Percentiles rank a stretch among this genome's conserved stretches.
These are phyloP conservation scores for Zygosaccharomyces pseudorouxii DNA, from an alignment of 805 yeast species.

Conservation along the genomic window DNA sequence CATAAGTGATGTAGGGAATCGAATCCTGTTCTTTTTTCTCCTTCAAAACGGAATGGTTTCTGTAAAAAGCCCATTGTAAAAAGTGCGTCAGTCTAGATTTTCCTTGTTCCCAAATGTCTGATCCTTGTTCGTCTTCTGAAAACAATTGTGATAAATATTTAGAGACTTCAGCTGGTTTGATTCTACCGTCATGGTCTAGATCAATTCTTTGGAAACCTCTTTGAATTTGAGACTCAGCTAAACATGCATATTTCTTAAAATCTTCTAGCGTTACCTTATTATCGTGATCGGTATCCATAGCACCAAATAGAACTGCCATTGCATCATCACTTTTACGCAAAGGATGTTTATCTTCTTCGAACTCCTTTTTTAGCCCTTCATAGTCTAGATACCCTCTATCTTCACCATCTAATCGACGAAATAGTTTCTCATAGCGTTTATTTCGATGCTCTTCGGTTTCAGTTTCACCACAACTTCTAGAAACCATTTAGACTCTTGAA, in stretches of 20 bases:
- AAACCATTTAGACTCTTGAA: constrained; percentile 5
- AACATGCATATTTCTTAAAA: constrained; percentile 57
- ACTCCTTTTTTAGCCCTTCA: constrained; percentile 37
- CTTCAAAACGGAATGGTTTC: constrained; percentile 1
- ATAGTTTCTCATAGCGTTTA: constrained; percentile 40
- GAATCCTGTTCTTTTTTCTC: constrained; percentile 13
- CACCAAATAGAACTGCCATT: constrained; percentile 49
- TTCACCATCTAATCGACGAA: constrained; percentile 41
- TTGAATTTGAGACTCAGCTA: constrained; percentile 67
- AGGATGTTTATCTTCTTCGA: constrained; percentile 54
- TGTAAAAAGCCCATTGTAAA: constrained; percentile 31
- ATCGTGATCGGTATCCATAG: constrained; percentile 57
- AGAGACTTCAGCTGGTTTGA: constrained; percentile 61
- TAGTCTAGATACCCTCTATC: constrained; percentile 38
- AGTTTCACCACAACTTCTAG: constrained; percentile 8
- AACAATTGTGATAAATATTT: constrained; percentile 57
- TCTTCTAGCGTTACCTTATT: constrained; percentile 56
- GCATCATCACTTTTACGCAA: constrained; percentile 57
- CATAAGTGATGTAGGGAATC: constrained; percentile 62
- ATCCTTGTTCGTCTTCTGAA: constrained; percentile 10
- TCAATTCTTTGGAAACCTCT: constrained; percentile 67
- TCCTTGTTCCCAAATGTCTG: constrained; percentile 4
- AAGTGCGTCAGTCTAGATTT: constrained; percentile 20
- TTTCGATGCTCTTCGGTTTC: constrained; percentile 31
- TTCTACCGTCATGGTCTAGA: constrained; percentile 64